Evolutionary conservation across 1,284 basidiomycete species (phyloP).

Genomic region (Takashimella tepidaria): DNA sequence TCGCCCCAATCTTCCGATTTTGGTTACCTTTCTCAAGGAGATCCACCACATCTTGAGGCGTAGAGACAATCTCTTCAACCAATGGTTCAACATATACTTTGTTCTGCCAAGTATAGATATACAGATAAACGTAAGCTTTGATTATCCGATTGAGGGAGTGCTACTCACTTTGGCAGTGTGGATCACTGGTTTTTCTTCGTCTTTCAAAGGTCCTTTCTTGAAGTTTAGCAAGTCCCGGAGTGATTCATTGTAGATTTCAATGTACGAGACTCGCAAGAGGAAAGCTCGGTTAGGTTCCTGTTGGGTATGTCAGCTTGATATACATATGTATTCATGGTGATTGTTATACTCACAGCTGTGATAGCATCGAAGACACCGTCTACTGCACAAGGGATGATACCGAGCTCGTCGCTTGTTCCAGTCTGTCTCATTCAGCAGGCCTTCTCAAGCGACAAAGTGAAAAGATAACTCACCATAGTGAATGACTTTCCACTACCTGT

Average conservation of each 20-base stretch:
- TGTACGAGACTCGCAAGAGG: conserved; percentile 54
- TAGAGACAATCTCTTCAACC: conserved; percentile 53
- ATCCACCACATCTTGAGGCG: conserved; percentile 50
- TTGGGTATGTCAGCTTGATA: no score
- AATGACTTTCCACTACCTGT: conserved; percentile 52
- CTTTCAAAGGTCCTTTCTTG: conserved; percentile 33
- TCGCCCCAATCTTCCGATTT: conserved; percentile 52
- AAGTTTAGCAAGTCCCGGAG: conserved; percentile 52
- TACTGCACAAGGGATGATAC: conserved; percentile 55
- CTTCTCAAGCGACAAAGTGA: no score
- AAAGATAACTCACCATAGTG: conserved; percentile 43
- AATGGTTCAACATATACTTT: conserved; percentile 51
- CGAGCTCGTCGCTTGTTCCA: conserved; percentile 51
- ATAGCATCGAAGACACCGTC: conserved; percentile 54
- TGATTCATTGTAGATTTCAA: conserved; percentile 58
- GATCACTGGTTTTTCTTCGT: conserved; percentile 42
- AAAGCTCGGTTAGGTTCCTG: conserved; percentile 42
- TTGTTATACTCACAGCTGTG: conserved; percentile 35
- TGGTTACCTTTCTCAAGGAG: conserved; percentile 51
- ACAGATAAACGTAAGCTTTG: no score
- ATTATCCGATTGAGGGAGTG: no score
- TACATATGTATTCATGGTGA: neutral
- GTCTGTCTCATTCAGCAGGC: conserved; percentile 36
- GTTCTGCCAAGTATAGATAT: no score
- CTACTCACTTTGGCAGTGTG: conserved; percentile 42